Percentiles rank a stretch among this genome's conserved stretches.
Conservation (phyloP, 2,329 filamentous ascomycete species). For the Paraphoma sp. region DNA sequence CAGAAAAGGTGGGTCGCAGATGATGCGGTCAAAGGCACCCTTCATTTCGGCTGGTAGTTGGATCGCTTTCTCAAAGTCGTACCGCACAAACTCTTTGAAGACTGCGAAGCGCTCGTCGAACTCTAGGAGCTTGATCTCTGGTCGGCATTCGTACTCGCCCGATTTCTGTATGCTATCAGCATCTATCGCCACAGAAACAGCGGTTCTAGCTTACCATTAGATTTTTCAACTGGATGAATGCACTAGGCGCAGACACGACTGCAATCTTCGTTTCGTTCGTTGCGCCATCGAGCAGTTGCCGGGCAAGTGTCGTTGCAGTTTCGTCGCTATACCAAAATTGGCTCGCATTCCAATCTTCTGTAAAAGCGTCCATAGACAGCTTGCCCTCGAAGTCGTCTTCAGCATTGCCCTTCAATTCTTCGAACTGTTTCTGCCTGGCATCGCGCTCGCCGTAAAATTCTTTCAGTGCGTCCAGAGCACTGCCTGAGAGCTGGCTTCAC, state of each 20-base stretch:
- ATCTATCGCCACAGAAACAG: not conserved
- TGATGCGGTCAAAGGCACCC: slow-evolving; percentile 70
- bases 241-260: slow-evolving; percentile 76
- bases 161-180: slow-evolving; percentile 26
- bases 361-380: slow-evolving; percentile 72
- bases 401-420: slow-evolving; percentile 68
- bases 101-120: slow-evolving; percentile 76
- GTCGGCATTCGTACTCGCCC: slow-evolving; percentile 46
- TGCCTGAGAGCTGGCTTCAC: slow-evolving; percentile 67
- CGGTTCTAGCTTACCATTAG: slow-evolving; percentile 58
- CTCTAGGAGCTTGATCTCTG: slow-evolving; percentile 72
- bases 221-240: slow-evolving; percentile 79
- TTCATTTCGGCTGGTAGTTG: slow-evolving; percentile 69
- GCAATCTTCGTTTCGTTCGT: slow-evolving; percentile 66
- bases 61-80: slow-evolving; percentile 75
- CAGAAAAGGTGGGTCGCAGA: slow-evolving; percentile 80
- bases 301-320: slow-evolving; percentile 69
- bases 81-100: slow-evolving; percentile 76
- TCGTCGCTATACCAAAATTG: slow-evolving; percentile 86
- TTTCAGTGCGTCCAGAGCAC: slow-evolving; percentile 72
- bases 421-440: slow-evolving; percentile 69
- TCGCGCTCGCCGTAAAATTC: slow-evolving; percentile 79
- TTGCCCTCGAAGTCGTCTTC: slow-evolving; percentile 60
- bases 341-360: slow-evolving; percentile 82
- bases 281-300: slow-evolving; percentile 68